Evolutionary conservation across 768 basidiomycete species (phyloP).

Genomic region (Tremella mesenterica): DNA sequence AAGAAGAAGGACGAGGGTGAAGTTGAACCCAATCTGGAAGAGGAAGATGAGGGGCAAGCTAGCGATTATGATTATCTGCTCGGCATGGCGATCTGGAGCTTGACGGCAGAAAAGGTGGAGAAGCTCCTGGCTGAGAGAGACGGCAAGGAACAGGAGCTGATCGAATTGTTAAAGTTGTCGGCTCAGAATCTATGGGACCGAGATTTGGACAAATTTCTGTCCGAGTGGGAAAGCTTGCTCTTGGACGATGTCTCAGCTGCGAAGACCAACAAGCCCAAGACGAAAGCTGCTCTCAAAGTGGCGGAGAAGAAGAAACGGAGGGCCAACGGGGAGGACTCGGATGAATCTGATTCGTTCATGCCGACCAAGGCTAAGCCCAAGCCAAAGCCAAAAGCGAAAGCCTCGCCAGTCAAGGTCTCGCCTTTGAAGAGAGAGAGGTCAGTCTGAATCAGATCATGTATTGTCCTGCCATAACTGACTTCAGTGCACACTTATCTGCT

Average conservation of each 20-base stretch:
- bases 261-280: constrained; percentile 52
- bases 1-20: constrained; percentile 60
- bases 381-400: constrained; percentile 28
- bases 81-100: constrained; percentile 87
- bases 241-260: constrained; percentile 49
- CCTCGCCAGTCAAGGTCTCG: constrained; percentile 13
- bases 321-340: constrained; percentile 37
- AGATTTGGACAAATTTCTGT: constrained; percentile 75
- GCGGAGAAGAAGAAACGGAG: constrained; percentile 47
- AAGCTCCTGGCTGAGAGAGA: constrained; percentile 69
- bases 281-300: constrained; percentile 47
- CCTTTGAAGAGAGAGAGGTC: constrained; percentile 23
- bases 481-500: constrained; percentile 16
- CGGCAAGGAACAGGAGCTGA: constrained; percentile 73
- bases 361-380: constrained; percentile 49
- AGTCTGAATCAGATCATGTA: constrained; percentile 5
- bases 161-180: constrained; percentile 63
- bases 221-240: constrained; percentile 56
- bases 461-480: no score
- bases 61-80: constrained; percentile 87
- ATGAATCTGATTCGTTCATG: constrained; percentile 55
- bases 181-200: constrained; percentile 81
- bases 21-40: constrained; percentile 54
- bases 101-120: constrained; percentile 84
- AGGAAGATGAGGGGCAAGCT: constrained; percentile 48